Conservation (phyloP, 2,329 filamentous ascomycete species). For the Xylariales sp. region DNA sequence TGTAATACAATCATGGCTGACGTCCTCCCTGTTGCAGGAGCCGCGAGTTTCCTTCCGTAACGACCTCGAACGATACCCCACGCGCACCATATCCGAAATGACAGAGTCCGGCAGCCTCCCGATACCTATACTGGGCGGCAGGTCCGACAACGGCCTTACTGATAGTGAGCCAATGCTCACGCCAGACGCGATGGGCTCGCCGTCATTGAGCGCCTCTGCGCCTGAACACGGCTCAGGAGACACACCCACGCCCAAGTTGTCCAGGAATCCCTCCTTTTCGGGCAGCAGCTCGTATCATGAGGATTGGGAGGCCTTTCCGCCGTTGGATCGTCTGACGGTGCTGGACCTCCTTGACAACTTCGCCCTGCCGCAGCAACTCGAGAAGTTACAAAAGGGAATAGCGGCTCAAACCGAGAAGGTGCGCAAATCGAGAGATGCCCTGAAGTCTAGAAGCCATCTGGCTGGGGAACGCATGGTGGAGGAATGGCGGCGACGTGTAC, state of each 20-base stretch:
- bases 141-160: slow-evolving; percentile 33
- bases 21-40: slow-evolving; percentile 34
- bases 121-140: slow-evolving; percentile 30
- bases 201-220: slow-evolving; percentile 38
- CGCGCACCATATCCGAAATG: slow-evolving; percentile 38
- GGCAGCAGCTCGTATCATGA: slow-evolving; percentile 81
- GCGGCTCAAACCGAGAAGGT: slow-evolving; percentile 82
- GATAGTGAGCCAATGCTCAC: slow-evolving; percentile 40
- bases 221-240: slow-evolving; percentile 40
- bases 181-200: slow-evolving; percentile 36
- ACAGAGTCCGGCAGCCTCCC: slow-evolving; percentile 29
- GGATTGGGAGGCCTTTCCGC: slow-evolving; percentile 81
- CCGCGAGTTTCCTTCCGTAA: slow-evolving; percentile 35
- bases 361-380: slow-evolving; percentile 81
- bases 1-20: slow-evolving; percentile 33
- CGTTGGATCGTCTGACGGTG: slow-evolving; percentile 82
- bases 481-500: slow-evolving; percentile 83
- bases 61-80: slow-evolving; percentile 30
- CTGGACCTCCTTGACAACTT: slow-evolving; percentile 95
- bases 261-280: slow-evolving; percentile 77
- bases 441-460: slow-evolving; percentile 69
- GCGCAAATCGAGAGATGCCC: slow-evolving; percentile 71
- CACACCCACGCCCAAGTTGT: slow-evolving; percentile 56
- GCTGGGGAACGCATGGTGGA: slow-evolving; percentile 89
- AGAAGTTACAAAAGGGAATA: slow-evolving; percentile 81